Conservation (phyloP, 2,329 filamentous ascomycete genomes). For the Rutstroemia sydowiana region DNA sequence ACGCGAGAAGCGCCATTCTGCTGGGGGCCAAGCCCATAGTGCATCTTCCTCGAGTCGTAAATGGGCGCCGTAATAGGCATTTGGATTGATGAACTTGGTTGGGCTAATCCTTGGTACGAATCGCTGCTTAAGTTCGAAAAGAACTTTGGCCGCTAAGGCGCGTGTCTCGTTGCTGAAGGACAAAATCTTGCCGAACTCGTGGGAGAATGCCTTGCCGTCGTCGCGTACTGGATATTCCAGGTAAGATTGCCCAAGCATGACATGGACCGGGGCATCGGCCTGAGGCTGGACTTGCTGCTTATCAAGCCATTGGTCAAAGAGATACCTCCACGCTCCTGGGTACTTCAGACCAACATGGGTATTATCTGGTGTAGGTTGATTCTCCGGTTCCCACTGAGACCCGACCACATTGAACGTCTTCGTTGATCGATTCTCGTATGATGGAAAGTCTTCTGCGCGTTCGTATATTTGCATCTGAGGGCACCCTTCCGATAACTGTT, state of each 20-base stretch:
- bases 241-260: slow-evolving; percentile 24
- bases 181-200: slow-evolving; percentile 37
- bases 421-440: slow-evolving; percentile 22
- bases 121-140: slow-evolving; percentile 31
- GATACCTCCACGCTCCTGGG: slow-evolving; percentile 15
- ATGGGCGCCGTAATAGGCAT: slow-evolving; percentile 35
- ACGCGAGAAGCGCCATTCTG: slow-evolving; percentile 5
- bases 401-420: too few species aligned
- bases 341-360: slow-evolving; percentile 19
- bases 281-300: slow-evolving; percentile 14
- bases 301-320: slow-evolving; percentile 23
- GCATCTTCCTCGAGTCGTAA: slow-evolving; percentile 42
- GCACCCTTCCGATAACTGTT: slow-evolving; percentile 33
- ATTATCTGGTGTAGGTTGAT: slow-evolving; percentile 20
- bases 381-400: slow-evolving; percentile 19
- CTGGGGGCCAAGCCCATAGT: slow-evolving; percentile 37
- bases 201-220: slow-evolving; percentile 40
- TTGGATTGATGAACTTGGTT: slow-evolving; percentile 10
- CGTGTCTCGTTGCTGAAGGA: slow-evolving; percentile 37
- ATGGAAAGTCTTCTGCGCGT: slow-evolving; percentile 33
- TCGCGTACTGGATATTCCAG: slow-evolving; percentile 39
- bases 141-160: slow-evolving; percentile 33
- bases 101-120: slow-evolving; percentile 16
- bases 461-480: slow-evolving; percentile 39
- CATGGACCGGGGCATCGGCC: slow-evolving; percentile 15